Percentiles rank a stretch among this genome's conserved stretches.
These are phyloP conservation scores for Myxozyma neotropica DNA, from an alignment of 805 yeast species.

Conservation along the genomic window DNA sequence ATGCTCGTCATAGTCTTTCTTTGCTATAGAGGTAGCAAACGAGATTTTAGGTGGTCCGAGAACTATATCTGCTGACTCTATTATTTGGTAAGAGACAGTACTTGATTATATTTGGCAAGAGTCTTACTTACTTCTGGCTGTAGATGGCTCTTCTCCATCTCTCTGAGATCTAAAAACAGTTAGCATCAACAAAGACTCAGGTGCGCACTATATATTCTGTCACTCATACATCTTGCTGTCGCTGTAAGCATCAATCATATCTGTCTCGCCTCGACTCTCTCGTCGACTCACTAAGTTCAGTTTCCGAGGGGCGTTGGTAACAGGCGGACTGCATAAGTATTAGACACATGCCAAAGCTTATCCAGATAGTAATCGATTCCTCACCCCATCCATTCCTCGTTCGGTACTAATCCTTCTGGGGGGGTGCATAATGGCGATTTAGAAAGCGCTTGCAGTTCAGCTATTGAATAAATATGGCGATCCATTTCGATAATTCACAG, in stretches of 20 bases:
- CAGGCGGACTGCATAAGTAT: too few relatives aligned
- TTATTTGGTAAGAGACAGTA: not conserved
- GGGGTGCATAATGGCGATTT: slow-evolving; percentile 24
- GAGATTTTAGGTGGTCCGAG: slow-evolving; percentile 33
- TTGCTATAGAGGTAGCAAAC: slow-evolving; percentile 10
- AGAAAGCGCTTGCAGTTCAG: slow-evolving; percentile 21
- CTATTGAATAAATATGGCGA: slow-evolving; percentile 14
- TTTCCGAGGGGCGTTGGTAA: too few relatives aligned
- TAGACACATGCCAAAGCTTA: not conserved
- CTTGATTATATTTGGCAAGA: not conserved
- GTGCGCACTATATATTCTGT: not conserved
- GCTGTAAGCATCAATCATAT: not conserved
- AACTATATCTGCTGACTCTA: slow-evolving; percentile 15
- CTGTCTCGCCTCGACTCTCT: not conserved
- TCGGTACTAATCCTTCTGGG: slow-evolving; percentile 15
- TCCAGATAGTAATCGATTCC: not conserved
- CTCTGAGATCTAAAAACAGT: not conserved
- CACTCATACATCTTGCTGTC: not conserved
- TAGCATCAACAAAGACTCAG: not conserved
- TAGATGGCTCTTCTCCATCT: slow-evolving; percentile 1
- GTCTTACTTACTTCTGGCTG: not conserved
- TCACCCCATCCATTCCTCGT: slow-evolving; percentile 22
- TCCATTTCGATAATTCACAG: not conserved
- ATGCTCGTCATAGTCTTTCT: slow-evolving; percentile 1
- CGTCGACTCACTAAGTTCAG: not conserved